Base-by-base conservation (phyloP, 345 rosid genomes). In the Leavenworthia alabamica region DNA sequence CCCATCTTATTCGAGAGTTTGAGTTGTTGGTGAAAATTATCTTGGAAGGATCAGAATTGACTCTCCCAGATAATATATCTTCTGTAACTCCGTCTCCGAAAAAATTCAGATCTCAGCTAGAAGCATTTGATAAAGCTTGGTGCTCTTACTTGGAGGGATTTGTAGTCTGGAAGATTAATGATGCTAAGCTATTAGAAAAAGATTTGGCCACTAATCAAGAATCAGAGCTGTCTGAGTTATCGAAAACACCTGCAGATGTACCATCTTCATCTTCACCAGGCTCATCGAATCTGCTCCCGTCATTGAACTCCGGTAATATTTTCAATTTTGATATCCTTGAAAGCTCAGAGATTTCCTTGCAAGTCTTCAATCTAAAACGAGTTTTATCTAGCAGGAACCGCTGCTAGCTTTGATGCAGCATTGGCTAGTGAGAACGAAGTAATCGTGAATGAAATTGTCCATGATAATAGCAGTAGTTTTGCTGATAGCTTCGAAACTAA, bases 121-220 rank as follows among this genome's bases (percentile, higher is more conserved):
- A 71, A 24, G 78, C n/a, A n/a, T n/a, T n/a, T n/a, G n/a, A n/a
- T n/a, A n/a, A n/a, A n/a, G 83, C 87, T 37, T 93, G 97, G 97
- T 87, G 90, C 74, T 76, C 81, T 65, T 93, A 85, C 69, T 62
- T 93, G 75, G 80, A 80, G 71, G 77, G 83, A 61, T 93, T 93
- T 82, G 96, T 80, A 28, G 89, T 76, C 56, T 89, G 99, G 99
- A 93, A 93, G 70, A 83, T 79, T 62, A 87, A 83, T 65, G 99
- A 93, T 74, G 97, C 99, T 16, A 83, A 73, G 78, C 69, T 76
- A 14, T 75, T 93, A 73, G 96, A 85, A 71, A 86, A 78, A 46
- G 96, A 89, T 77, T 70, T 89, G 75, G 89, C 82, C 57, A 74
- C 81, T 72, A 93, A 90, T 17, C 86, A 91, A 77, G 90, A 86